phyloP scores from a whole-genome alignment of 257 asterid species.

The Rubia yunnanensis region DNA sequence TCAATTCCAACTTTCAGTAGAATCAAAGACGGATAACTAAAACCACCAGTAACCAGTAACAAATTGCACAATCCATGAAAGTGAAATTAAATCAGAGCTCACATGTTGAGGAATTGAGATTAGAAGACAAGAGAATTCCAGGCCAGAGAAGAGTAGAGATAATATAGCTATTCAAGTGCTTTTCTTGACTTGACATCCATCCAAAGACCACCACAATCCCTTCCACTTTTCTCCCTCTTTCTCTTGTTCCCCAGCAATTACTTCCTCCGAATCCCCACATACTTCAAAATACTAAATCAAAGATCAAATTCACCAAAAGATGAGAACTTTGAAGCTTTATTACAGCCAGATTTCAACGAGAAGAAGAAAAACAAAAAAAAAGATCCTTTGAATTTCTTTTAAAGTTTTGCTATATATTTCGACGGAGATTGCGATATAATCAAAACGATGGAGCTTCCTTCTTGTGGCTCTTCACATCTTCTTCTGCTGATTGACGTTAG shows the following conservation, averaged over 20 bases:
- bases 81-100: slow-evolving; percentile 18
- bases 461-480: not conserved
- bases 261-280: slow-evolving; percentile 97
- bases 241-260: slow-evolving; percentile 77
- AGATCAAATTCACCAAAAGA: slow-evolving; percentile 6
- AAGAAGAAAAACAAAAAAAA: not conserved
- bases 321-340: not conserved
- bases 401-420: too few relatives aligned
- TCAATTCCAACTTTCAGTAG: not conserved
- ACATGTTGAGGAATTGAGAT: slow-evolving; percentile 76
- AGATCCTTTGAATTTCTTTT: not conserved
- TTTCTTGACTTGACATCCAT: slow-evolving; percentile 87
- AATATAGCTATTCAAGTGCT: slow-evolving; percentile 57
- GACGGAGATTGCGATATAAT: not conserved
- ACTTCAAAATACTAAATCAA: slow-evolving; percentile 11
- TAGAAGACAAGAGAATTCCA: slow-evolving; percentile 92
- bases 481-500: too few relatives aligned
- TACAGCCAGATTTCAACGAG: not conserved
- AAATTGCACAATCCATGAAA: not conserved
- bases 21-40: not conserved
- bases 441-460: not conserved
- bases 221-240: slow-evolving; percentile 50
- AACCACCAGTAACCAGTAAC: too few relatives aligned
- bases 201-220: slow-evolving; percentile 85
- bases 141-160: slow-evolving; percentile 67